Percentiles rank a stretch among this genome's conserved stretches.
These are phyloP conservation scores for Cryptococcus sp. DNA, from an alignment of 1,284 basidiomycete genomes.

Conservation along the genomic window DNA sequence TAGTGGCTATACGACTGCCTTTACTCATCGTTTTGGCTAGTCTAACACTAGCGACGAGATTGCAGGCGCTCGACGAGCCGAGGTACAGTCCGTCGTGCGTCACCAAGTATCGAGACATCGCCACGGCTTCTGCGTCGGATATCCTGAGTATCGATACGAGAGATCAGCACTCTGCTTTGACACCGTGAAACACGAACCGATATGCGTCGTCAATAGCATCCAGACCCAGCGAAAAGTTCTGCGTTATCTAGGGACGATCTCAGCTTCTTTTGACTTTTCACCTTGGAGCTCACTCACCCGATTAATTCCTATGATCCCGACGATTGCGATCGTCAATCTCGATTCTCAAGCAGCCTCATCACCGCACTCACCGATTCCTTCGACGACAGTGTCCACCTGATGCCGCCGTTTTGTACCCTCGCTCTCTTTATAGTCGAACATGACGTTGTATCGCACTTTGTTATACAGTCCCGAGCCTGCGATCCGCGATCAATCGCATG, in stretches of 20 bases:
- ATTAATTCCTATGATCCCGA: slow-evolving; percentile 62
- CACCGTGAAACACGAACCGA: slow-evolving; percentile 62
- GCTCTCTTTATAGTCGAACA: slow-evolving; percentile 87
- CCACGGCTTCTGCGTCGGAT: slow-evolving; percentile 84
- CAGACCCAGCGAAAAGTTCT: slow-evolving; percentile 79
- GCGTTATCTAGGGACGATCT: slow-evolving; percentile 58
- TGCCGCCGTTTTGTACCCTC: slow-evolving; percentile 83
- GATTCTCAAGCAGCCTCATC: background rate
- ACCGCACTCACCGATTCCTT: slow-evolving; percentile 65
- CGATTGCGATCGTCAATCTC: background rate
- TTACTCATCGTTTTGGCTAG: slow-evolving; percentile 66
- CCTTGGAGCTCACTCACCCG: slow-evolving; percentile 54
- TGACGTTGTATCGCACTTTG: slow-evolving; percentile 89
- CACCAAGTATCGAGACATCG: slow-evolving; percentile 88
- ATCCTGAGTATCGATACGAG: slow-evolving; percentile 59
- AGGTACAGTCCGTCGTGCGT: slow-evolving; percentile 89
- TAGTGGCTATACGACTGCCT: slow-evolving; percentile 76
- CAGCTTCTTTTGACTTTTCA: background rate
- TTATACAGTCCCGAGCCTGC: slow-evolving; percentile 86
- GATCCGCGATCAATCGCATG: slow-evolving; percentile 10
- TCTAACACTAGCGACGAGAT: slow-evolving; percentile 84
- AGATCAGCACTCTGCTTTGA: background rate
- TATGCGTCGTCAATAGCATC: slow-evolving; percentile 83
- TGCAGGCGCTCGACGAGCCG: slow-evolving; percentile 94
- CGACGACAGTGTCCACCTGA: slow-evolving; percentile 77